Conservation (phyloP, 2,329 filamentous ascomycete species). For the Laburnicola sp. region DNA sequence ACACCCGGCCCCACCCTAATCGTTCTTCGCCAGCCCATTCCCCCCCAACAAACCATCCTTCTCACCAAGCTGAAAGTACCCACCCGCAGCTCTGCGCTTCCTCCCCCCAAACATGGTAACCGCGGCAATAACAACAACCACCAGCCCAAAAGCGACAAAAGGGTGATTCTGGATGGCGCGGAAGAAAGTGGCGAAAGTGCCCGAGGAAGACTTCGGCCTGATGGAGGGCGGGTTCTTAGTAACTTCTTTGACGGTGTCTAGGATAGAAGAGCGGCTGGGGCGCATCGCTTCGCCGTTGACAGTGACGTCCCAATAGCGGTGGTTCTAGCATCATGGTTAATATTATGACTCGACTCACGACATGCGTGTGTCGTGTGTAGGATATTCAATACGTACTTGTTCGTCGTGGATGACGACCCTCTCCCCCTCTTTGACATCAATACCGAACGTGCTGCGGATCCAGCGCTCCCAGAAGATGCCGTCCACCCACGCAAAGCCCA, state of each 20-base stretch:
- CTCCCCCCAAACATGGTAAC: conserved; percentile 44
- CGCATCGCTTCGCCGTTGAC: conserved; percentile 88
- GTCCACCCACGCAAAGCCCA: conserved; percentile 96
- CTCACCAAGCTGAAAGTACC: conserved; percentile 66
- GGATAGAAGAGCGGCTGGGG: conserved; percentile 83
- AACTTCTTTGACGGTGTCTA: conserved; percentile 79
- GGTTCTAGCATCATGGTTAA: conserved; percentile 62
- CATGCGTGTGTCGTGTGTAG: background rate
- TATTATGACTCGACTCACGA: background rate
- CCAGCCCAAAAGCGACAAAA: conserved; percentile 55
- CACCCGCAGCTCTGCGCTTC: conserved; percentile 48
- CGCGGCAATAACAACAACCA: conserved; percentile 61
- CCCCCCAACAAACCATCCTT: conserved; percentile 69
- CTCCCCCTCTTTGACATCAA: conserved; percentile 83
- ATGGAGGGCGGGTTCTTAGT: conserved; percentile 71
- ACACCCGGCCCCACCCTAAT: conserved; percentile 15
- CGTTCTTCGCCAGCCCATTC: conserved; percentile 50
- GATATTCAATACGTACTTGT: conserved; percentile 70
- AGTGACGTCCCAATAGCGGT: conserved; percentile 92
- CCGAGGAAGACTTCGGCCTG: conserved; percentile 76
- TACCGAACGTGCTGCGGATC: conserved; percentile 92
- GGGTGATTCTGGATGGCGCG: conserved; percentile 52
- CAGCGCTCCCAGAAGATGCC: conserved; percentile 97
- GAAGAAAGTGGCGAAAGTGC: conserved; percentile 70
- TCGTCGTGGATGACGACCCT: conserved; percentile 96